These are phyloP conservation scores for Diplodia scrobiculata DNA, from an alignment of 2,329 filamentous ascomycete species.

Conservation along the genomic window DNA sequence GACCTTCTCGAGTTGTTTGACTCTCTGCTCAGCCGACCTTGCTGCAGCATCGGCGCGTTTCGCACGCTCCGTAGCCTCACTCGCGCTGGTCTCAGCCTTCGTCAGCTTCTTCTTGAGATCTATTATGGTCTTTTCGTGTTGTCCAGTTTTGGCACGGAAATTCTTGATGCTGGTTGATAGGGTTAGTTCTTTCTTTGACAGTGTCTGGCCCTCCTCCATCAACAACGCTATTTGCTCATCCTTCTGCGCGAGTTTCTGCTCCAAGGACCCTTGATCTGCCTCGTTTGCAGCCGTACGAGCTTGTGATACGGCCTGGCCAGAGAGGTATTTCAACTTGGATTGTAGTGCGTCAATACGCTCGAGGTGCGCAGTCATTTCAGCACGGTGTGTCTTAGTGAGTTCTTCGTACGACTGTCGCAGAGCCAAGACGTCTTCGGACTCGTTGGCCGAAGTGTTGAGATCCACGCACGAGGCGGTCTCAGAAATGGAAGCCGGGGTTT, in stretches of 20 bases:
- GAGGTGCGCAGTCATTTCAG: slow-evolving; percentile 79
- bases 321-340: slow-evolving; percentile 84
- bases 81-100: slow-evolving; percentile 66
- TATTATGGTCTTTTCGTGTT: slow-evolving; percentile 55
- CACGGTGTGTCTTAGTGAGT: slow-evolving; percentile 65
- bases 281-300: slow-evolving; percentile 69
- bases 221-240: slow-evolving; percentile 86
- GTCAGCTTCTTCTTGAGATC: slow-evolving; percentile 62
- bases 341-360: slow-evolving; percentile 92
- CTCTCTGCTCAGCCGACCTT: slow-evolving; percentile 58
- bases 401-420: slow-evolving; percentile 55
- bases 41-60: slow-evolving; percentile 62
- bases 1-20: slow-evolving; percentile 55
- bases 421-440: slow-evolving; percentile 46
- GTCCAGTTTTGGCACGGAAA: slow-evolving; percentile 58
- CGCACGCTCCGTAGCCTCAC: slow-evolving; percentile 62
- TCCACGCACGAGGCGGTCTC: slow-evolving; percentile 44
- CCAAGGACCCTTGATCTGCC: slow-evolving; percentile 64
- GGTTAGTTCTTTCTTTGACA: slow-evolving; percentile 84
- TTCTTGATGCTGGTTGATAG: slow-evolving; percentile 82
- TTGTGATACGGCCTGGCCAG: slow-evolving; percentile 74
- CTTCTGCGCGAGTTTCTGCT: slow-evolving; percentile 83
- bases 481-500: slow-evolving; percentile 22
- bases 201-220: slow-evolving; percentile 87
- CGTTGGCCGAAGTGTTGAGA: slow-evolving; percentile 29